Conservation (phyloP, 345 rosid genomes). For the Turritis glabra region DNA sequence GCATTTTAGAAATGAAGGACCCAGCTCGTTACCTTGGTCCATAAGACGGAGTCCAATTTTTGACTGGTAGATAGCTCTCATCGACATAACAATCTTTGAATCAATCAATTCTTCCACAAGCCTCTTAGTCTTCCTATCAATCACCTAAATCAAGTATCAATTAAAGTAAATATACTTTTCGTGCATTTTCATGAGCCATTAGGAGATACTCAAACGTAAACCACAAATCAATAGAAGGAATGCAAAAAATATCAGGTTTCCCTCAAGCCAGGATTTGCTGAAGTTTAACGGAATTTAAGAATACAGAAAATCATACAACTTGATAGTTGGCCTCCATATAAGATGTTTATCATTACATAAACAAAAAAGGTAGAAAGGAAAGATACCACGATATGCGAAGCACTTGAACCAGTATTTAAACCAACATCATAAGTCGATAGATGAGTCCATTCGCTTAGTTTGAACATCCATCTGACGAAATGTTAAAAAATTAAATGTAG, state of each 20-base stretch:
- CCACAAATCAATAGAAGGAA: constrained; percentile 4
- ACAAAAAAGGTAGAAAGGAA: constrained; percentile 27
- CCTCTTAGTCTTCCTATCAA: constrained; percentile 83
- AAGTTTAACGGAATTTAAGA: neutral
- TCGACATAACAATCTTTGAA: constrained; percentile 85
- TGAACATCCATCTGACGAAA: constrained; percentile 79
- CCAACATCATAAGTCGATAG: constrained; percentile 87
- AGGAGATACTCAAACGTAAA: constrained; percentile 3
- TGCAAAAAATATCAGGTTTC: neutral
- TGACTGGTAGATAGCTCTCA: constrained; percentile 96
- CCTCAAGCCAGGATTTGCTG: neutral
- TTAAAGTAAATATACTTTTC: neutral
- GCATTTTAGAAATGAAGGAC: neutral
- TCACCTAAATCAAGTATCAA: constrained; percentile 57
- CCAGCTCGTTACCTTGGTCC: constrained; percentile 60
- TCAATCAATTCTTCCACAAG: constrained; percentile 92
- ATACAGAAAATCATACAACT: constrained; percentile 11
- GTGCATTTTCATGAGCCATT: neutral
- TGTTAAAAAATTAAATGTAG: neutral
- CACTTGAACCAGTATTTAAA: constrained; percentile 82
- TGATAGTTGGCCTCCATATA: constrained; percentile 1
- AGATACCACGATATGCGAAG: constrained; percentile 83
- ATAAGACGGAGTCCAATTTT: constrained; percentile 85
- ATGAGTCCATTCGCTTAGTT: constrained; percentile 95
- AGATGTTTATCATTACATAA: neutral